Evolutionary conservation across 768 basidiomycete genomes (phyloP), one percentile per base, ranked within the genome.

Genomic region (Leccinum ochraceum): DNA sequence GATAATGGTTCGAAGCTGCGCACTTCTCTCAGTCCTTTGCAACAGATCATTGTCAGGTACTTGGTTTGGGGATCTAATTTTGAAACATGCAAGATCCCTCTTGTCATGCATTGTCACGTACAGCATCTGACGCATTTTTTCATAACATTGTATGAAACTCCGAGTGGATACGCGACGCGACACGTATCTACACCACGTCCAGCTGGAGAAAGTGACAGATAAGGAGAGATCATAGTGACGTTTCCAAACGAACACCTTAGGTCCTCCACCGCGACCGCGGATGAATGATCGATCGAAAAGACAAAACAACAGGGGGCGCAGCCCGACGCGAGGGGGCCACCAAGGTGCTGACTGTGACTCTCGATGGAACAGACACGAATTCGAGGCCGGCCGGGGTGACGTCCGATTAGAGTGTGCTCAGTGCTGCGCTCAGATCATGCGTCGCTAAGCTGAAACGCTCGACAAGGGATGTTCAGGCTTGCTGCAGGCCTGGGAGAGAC

Each of bases 381-480:
- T 22, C 3, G 46, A 50, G 49, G 24, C 30, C 22, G 17, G n/a
- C 42, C 42, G 4, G n/a, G n/a, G 9, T n/a, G 4, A 44, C 42
- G 42, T n/a, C 37, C 59, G 28, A 62, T 46, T 8, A 17, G 28
- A 37, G 16, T 6, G 36, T 63, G 10, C 20, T 52, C 44, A 17
- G 14, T 56, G 17, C n/a, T 34, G 36, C 17, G 7, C 13, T 4
- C 42, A 20, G 42, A 44, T 44, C 42, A 24, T 26, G 36, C 54
- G 26, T 60, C 55, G 63, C 58, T 49, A 46, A 46, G 44, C 44
- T 54, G 51, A 55, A 55, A 11, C 4, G 30, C 32, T 26, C 37
- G 3, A 4, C 39, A 28, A 24, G 14, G 10, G 16, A 0, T 13
- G 20, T 46, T 46, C 44, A 46, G 44, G 20, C 44, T 46, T 9